These are phyloP conservation scores for Gonium pectorale DNA, from an alignment of 139 green algal species.

Conservation along the genomic window DNA sequence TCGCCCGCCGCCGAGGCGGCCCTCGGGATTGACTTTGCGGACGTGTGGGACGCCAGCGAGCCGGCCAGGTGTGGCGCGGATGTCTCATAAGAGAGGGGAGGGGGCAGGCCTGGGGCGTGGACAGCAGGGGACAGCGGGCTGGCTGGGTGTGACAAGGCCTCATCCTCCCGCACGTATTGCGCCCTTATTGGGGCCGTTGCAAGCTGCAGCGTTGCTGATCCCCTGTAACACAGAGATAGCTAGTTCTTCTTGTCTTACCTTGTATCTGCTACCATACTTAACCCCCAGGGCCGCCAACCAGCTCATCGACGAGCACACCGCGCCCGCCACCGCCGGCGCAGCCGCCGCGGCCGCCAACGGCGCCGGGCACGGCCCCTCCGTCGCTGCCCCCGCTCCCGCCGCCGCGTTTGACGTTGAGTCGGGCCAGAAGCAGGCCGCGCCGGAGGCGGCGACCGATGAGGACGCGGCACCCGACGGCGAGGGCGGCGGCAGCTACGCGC, in stretches of 20 bases:
- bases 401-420: background rate
- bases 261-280: background rate
- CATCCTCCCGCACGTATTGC: too few species aligned
- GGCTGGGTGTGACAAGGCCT: too few species aligned
- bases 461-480: background rate
- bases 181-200: too few species aligned
- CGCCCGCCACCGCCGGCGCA: background rate
- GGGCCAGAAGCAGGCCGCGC: background rate
- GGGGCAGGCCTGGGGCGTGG: too few species aligned
- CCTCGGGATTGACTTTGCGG: constrained; percentile 11
- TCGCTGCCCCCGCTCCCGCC: background rate
- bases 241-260: too few species aligned
- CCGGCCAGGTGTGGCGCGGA: background rate
- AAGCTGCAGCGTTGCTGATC: too few species aligned
- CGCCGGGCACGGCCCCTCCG: background rate
- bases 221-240: too few species aligned
- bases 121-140: too few species aligned
- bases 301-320: constrained; percentile 7
- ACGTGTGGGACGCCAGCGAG: background rate
- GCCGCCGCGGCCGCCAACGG: background rate
- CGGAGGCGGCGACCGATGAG: background rate
- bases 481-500: background rate
- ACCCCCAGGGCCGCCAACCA: background rate
- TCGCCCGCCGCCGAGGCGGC: background rate
- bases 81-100: too few species aligned